Base-by-base conservation (phyloP, 108 stramenopile genomes). In the Stephanodiscus triporus region DNA sequence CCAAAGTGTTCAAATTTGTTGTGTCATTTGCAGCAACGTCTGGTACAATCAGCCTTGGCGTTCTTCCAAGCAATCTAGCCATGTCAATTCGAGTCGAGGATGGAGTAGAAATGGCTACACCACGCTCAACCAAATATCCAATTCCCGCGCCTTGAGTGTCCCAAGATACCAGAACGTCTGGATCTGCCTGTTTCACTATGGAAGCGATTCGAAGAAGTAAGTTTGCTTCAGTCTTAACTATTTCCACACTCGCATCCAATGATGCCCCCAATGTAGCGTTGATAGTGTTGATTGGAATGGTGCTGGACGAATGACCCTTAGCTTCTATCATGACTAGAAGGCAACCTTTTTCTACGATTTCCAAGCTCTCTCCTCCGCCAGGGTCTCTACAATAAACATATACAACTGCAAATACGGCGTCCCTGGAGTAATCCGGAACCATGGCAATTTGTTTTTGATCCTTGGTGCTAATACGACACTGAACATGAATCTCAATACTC, bases 401-500 rank as follows among this genome's bases (percentile, higher is more conserved):
- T 10, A 83, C 84, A 19, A 92, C 80, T 17, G 92, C 88, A 69
- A 78, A 75, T 2, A 95, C 80, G 23, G 79, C 77, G 79, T 95
- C 95, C 27, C 87, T 82, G 16, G 70, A 81, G 45, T 88, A 82
- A 61, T 95, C 81, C 54, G 91, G 87, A 19, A 84, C 80, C 91
- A 95, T 88, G 8, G 95, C 85, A 45, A 93, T 92, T 40, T 82
- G 78, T 53, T 82, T 90, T 16, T 88, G 82, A 66, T 90, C 91
- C 55, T 81, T 83, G 9, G 82, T 34, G 8, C 88, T 87, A 30
- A 74, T 87, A 34, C 95, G 72, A 64, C 92, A 93, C 67, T 95
- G 95, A 9, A 91, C 89, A 82, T 95, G 95, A 47, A 93, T 81
- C 71, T 95, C 95, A 36, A 95, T 81, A 4, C 88, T 83, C 88